A percentile compares a stretch with the other conserved stretches of the same genome.
Conservation (phyloP, 75 land plant genomes). For the Sequoia sempervirens region DNA sequence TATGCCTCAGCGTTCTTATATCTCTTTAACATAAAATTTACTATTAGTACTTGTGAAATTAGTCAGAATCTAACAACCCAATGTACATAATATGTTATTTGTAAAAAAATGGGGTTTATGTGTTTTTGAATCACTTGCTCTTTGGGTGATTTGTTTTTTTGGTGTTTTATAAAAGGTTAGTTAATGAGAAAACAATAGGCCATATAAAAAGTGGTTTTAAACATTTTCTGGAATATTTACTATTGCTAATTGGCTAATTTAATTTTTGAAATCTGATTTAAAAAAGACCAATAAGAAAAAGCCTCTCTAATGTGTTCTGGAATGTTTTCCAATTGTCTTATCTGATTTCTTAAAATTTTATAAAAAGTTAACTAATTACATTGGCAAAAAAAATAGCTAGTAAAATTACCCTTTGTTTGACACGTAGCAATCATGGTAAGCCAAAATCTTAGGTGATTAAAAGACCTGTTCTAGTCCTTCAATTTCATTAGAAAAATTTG, state of each 20-base stretch:
- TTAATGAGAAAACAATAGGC: too few species aligned
- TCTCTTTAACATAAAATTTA: background rate
- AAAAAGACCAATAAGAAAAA: too few species aligned
- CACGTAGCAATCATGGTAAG: background rate
- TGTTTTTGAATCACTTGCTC: background rate
- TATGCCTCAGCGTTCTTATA: too few species aligned
- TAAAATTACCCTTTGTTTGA: background rate
- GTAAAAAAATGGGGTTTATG: too few species aligned
- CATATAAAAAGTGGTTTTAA: too few species aligned
- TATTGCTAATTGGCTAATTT: too few species aligned
- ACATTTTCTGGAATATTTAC: too few species aligned
- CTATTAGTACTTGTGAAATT: background rate
- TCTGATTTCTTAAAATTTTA: background rate
- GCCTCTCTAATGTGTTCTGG: background rate
- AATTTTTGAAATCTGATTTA: too few species aligned
- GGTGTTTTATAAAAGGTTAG: too few species aligned
- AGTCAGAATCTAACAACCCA: too few species aligned
- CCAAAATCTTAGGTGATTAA: background rate
- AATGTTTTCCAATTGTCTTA: background rate
- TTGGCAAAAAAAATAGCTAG: background rate
- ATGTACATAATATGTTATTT: too few species aligned
- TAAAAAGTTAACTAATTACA: background rate
- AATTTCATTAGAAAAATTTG: background rate
- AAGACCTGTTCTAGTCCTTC: background rate
- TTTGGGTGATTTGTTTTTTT: too few species aligned